Base-by-base conservation (phyloP, 257 asterid species). In the Leptodermis oblonga region DNA sequence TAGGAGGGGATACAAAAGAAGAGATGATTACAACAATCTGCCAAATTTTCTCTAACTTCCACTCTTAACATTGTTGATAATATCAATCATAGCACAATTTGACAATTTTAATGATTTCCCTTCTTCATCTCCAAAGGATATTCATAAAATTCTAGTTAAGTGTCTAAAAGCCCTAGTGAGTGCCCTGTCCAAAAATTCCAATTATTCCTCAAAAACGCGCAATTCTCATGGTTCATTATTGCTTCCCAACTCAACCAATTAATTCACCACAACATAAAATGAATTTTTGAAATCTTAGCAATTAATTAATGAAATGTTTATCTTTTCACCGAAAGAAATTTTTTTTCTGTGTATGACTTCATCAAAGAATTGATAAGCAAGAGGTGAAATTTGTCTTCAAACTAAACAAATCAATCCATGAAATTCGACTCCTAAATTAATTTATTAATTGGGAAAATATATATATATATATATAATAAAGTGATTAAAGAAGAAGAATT, bases 171-270 rank as follows among this genome's bases (percentile, higher is more conserved):
- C n/a, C n/a, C n/a, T n/a, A n/a, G n/a, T n/a, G n/a, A 65, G 72
- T 65, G 67, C 71, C 51, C 51, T 1, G n/a, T n/a, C n/a, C n/a
- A n/a, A n/a, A n/a, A n/a, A n/a, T n/a, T n/a, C n/a, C n/a, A n/a
- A n/a, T n/a, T n/a, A n/a, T n/a, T n/a, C n/a, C n/a, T n/a, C n/a
- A n/a, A n/a, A n/a, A n/a, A 45, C 54, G 72, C 73, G 18, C 9
- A 51, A 68, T 51, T 74, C 70, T 73, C 61, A 73, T 67, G 31
- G 64, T 56, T 85, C 56, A 11, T 13, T 48, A 54, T 64, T 75
- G 2, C n/a, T 43, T 65, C 20, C 39, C 36, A 36, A 65, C 55
- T 7, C 53, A n/a, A 54, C 56, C 33, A 45, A 61, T 51, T 7
- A 22, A 61, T 22, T 43, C 9, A 43, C 10, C 25, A 17, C 33